Evolutionary conservation across 73 alveolate species (phyloP).

Genomic region (Tetrahymena elliotti): DNA sequence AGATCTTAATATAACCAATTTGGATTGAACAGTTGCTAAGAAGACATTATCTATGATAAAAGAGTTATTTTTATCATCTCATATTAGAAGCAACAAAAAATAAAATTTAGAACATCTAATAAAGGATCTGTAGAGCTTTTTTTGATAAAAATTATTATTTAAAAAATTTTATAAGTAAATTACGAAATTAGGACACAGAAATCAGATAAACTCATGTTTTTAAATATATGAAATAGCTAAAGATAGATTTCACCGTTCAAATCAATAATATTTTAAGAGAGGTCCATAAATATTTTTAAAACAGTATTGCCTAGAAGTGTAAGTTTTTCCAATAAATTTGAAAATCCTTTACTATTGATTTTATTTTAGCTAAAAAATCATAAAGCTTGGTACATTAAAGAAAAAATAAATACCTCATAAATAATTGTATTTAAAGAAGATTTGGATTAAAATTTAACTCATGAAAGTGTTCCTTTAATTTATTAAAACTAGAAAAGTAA

Average conservation of each 20-base stretch:
- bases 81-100: not conserved
- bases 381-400: not conserved
- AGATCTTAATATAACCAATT: not conserved
- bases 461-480: not conserved
- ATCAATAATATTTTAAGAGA: not conserved
- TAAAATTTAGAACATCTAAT: not conserved
- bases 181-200: not conserved
- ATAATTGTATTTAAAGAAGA: not conserved
- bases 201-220: not conserved
- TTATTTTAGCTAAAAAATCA: not conserved
- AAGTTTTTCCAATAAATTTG: not conserved
- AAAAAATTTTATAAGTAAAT: not conserved
- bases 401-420: not conserved
- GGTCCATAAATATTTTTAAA: not conserved
- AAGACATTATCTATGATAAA: not conserved
- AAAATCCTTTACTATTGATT: not conserved
- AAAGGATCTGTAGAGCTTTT: not conserved
- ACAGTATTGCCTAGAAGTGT: not conserved
- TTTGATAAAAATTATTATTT: not conserved
- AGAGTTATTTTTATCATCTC: not conserved
- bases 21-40: not conserved
- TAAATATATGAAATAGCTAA: not conserved
- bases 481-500: not conserved
- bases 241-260: not conserved
- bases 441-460: not conserved